Evolutionary conservation across 768 basidiomycete species (phyloP).

Genomic region (Boletus sp.): DNA sequence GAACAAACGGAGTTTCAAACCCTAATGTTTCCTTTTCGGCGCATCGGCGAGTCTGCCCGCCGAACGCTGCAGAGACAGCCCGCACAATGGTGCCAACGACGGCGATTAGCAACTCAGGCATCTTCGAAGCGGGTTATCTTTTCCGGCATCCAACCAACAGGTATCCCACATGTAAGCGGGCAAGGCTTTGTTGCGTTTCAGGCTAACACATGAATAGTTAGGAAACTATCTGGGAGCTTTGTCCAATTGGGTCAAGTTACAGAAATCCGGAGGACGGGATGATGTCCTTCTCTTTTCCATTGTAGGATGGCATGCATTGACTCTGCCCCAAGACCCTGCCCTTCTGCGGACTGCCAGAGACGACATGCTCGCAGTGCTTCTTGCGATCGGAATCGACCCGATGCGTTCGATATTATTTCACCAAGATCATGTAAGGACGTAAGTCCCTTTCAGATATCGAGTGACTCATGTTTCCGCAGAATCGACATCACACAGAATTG

Average conservation of each 20-base stretch:
- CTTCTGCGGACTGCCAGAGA: conserved; percentile 58
- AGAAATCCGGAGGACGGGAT: conserved; percentile 53
- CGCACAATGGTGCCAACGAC: conserved; percentile 2
- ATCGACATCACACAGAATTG: conserved; percentile 79
- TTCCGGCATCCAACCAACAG: conserved; percentile 93
- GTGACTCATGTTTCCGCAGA: conserved; percentile 42
- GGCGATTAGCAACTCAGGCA: conserved; percentile 4
- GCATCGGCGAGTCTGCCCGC: conserved; percentile 1
- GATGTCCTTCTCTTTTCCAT: conserved; percentile 80
- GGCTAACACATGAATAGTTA: conserved; percentile 47
- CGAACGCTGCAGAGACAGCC: background rate
- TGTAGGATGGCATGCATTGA: conserved; percentile 94
- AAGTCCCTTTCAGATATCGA: background rate
- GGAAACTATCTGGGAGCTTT: conserved; percentile 94
- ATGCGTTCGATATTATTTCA: conserved; percentile 73
- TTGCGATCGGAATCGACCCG: conserved; percentile 86
- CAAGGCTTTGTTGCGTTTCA: background rate
- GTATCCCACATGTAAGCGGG: conserved; percentile 75
- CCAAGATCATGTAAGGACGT: conserved; percentile 74
- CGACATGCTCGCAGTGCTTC: conserved; percentile 78
- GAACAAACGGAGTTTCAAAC: conserved; percentile 32
- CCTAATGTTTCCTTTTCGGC: conserved; percentile 17
- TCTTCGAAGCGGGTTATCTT: conserved; percentile 52
- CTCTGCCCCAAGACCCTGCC: conserved; percentile 81
- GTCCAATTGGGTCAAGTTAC: conserved; percentile 83